phyloP scores from a whole-genome alignment of 768 basidiomycete genomes.

The Rhodotorula kratochvilovae region DNA sequence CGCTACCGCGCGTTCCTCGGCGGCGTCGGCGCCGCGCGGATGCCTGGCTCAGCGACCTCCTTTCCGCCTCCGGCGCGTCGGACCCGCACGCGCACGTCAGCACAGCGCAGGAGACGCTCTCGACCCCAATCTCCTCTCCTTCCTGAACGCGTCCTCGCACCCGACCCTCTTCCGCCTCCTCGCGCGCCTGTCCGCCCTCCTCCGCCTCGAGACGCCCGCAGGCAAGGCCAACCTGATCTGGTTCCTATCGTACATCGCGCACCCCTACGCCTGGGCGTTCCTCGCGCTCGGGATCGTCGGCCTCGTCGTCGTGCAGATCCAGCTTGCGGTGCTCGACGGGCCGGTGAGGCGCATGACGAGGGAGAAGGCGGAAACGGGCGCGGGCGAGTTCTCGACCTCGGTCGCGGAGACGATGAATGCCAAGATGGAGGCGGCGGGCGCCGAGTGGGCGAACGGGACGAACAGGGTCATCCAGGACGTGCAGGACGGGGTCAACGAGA shows the following conservation, averaged over 20 bases:
- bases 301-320: conserved; percentile 76
- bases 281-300: conserved; percentile 91
- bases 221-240: conserved; percentile 67
- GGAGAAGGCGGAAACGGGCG: conserved; percentile 59
- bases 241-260: conserved; percentile 87
- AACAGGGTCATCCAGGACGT: conserved; percentile 66
- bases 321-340: conserved; percentile 65
- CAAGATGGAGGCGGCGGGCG: conserved; percentile 62
- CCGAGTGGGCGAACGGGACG: conserved; percentile 68
- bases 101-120: conserved; percentile 5
- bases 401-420: conserved; percentile 73
- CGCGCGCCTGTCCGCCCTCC: conserved; percentile 54
- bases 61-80: conserved; percentile 44
- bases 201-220: conserved; percentile 50
- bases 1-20: conserved; percentile 69
- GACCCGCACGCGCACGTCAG: not conserved
- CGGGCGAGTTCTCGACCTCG: conserved; percentile 62
- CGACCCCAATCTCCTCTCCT: conserved; percentile 61
- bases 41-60: conserved; percentile 65
- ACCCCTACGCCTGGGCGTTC: conserved; percentile 82
- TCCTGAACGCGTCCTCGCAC: conserved; percentile 64
- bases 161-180: conserved; percentile 67
- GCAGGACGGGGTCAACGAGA: conserved; percentile 71
- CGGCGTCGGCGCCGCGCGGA: conserved; percentile 68
- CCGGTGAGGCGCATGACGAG: conserved; percentile 68